Base-by-base conservation (phyloP, 2,329 filamentous ascomycete genomes). In the Emmonsiellopsis sp. region DNA sequence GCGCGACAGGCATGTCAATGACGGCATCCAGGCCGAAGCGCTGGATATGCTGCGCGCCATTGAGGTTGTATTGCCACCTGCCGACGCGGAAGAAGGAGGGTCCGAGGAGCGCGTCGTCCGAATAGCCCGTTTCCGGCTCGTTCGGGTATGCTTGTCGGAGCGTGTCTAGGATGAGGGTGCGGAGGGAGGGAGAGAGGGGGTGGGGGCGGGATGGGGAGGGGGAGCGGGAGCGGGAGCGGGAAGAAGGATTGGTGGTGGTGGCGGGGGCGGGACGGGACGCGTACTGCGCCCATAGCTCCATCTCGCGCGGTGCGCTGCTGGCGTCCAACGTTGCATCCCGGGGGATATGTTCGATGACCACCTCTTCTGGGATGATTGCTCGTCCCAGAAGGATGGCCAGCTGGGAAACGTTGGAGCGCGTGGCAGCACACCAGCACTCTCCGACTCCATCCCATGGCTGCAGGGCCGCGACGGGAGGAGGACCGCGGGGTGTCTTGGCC, bases 371-470 rank as follows among this genome's bases (percentile, higher is more conserved):
- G 32, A 84, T 76, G 53, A 91, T 76, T 5, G 70, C 57, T n/a
- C 66, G 65, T 1, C 65, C 63, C 0, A 75, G 63, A 4, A 63
- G 51, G 16, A 76, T 63, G 2, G 63, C 62, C 10, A 78, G 62
- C 56, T 77, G 74, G 7, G 72, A 62, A 11, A 66, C 67, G 48
- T 76, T 58, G 0, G 72, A 70, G 3, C 74, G 77, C 50, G 67
- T 65, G 8, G 73, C 69, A 4, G 85, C 83, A 67, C 92, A 97
- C 87, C 89, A 97, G 69, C 89, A 94, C 57, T 97, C 87, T 16
- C 87, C 88, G 35, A 85, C 79, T 48, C 95, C 87, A 8, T 83
- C 75, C 89, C 91, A 95, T 3, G 75, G 71, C 1, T 70, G 65
- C 2, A 95, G 75, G 0, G 86, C 89, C 0, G 76, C 68, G n/a